Base-by-base conservation (phyloP, 352 stramenopile species). In the Proteromonas lacertae region DNA sequence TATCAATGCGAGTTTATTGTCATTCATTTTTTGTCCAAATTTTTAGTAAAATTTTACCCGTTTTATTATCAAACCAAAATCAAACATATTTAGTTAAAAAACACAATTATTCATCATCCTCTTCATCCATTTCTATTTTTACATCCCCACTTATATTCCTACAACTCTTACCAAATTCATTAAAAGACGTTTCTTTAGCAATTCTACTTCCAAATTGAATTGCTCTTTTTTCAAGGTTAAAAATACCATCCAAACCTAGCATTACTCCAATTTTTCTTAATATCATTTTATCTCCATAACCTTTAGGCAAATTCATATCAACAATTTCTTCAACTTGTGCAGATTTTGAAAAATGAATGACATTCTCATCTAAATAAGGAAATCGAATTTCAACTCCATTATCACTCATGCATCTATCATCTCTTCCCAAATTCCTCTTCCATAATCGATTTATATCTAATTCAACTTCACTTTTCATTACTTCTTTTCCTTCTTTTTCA, bases 161-260 rank as follows among this genome's bases (percentile, higher is more conserved):
- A 19, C 55, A 39, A 32, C 48, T 42, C 32, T 53, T 65, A 19
- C 59, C 59, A 47, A 62, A 65, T 31, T 55, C 46, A 43, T 51
- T 47, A n/a, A 52, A 53, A 36, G 76, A 76, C 7, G 60, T 72
- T 13, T 80, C 56, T 48, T 90, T 79, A 18, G 70, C 67, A 43
- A 90, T 81, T 1, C 70, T 56, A 40, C 66, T 66, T 7, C 66
- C 77, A 45, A 92, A 92, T 46, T 92, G 77, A 41, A 92, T 90
- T 2, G 77, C 77, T 10, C 76, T 59, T 46, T 92, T 92, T 0
- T 72, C 63, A 12, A 88, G 48, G 2, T 35, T 38, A n/a, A 54
- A 48, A 32, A 57, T 70, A 37, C 54, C 56, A 29, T 31, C 25
- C 0, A 83, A 48, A 7, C 68, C 69, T 17, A 83, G 50, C 29